These are phyloP conservation scores for Omphalotus olearius DNA, from an alignment of 1,284 basidiomycete species.

Conservation along the genomic window DNA sequence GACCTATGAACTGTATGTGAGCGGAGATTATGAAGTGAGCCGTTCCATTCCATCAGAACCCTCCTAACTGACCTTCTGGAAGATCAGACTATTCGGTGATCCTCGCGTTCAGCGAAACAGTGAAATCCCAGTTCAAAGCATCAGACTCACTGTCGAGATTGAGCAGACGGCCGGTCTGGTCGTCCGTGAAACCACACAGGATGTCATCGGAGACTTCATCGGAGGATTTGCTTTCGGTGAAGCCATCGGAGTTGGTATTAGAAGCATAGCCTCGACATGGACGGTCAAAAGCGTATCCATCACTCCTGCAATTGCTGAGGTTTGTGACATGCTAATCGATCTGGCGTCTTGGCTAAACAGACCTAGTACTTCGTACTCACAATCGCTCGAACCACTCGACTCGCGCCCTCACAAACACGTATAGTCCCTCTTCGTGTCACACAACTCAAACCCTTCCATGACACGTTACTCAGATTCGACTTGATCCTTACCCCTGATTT, in stretches of 20 bases:
- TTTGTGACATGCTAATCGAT: constrained; percentile 8
- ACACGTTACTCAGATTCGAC: constrained; percentile 31
- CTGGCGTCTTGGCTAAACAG: neutral
- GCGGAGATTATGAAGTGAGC: constrained; percentile 69
- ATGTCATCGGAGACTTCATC: constrained; percentile 60
- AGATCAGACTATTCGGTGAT: constrained; percentile 80
- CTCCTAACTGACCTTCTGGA: constrained; percentile 6
- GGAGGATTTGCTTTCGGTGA: constrained; percentile 66
- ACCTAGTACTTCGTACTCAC: constrained; percentile 33
- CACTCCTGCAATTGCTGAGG: constrained; percentile 14
- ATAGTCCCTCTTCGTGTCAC: constrained; percentile 40
- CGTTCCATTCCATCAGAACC: constrained; percentile 5
- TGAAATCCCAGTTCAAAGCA: constrained; percentile 45
- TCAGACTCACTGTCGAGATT: constrained; percentile 42
- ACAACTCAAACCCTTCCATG: constrained; percentile 22
- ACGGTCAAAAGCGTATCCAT: constrained; percentile 29
- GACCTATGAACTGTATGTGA: constrained; percentile 50
- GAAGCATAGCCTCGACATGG: constrained; percentile 21
- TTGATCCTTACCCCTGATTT: constrained; percentile 26
- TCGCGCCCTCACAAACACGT: constrained; percentile 61
- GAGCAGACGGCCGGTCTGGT: constrained; percentile 28
- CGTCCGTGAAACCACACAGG: constrained; percentile 42
- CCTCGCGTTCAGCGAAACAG: constrained; percentile 36
- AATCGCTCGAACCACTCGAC: constrained; percentile 32
- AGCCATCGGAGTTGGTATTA: constrained; percentile 58